These are phyloP conservation scores for Hypsizygus marmoreus DNA, from an alignment of 768 basidiomycete genomes.

Conservation along the genomic window DNA sequence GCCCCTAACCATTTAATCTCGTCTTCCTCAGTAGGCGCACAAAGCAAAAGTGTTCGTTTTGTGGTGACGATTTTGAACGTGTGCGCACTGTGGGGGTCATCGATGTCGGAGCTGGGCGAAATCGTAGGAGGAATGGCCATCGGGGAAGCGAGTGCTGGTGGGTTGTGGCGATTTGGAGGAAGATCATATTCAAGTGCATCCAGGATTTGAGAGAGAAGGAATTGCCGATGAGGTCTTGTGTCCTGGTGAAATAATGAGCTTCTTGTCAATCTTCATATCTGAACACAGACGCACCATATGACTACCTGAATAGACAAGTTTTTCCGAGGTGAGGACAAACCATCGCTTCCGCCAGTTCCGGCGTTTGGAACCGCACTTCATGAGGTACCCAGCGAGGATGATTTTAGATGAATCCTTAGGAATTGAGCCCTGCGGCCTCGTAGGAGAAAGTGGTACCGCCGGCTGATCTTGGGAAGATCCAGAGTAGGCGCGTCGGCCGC, in stretches of 20 bases:
- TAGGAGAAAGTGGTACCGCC: constrained; percentile 44
- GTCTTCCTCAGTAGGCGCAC: constrained; percentile 95
- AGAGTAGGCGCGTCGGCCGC: constrained; percentile 41
- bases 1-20: constrained; percentile 99
- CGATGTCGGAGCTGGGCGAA: constrained; percentile 36
- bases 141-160: constrained; percentile 34
- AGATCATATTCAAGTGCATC: constrained; percentile 91
- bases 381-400: constrained; percentile 87
- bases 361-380: constrained; percentile 94
- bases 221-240: constrained; percentile 83
- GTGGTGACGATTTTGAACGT: constrained; percentile 98
- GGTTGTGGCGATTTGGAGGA: constrained; percentile 51
- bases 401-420: constrained; percentile 70
- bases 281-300: constrained; percentile 81
- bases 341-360: constrained; percentile 96
- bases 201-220: constrained; percentile 81
- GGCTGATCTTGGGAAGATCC: constrained; percentile 47
- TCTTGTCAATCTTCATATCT: constrained; percentile 9
- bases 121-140: constrained; percentile 36
- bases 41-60: constrained; percentile 84
- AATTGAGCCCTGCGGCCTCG: constrained; percentile 33
- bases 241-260: constrained; percentile 56
- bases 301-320: constrained; percentile 83
- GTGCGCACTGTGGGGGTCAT: constrained; percentile 48
- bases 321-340: constrained; percentile 92